phyloP scores from a whole-genome alignment of 1,284 basidiomycete genomes.

The Trichosporon faecale region DNA sequence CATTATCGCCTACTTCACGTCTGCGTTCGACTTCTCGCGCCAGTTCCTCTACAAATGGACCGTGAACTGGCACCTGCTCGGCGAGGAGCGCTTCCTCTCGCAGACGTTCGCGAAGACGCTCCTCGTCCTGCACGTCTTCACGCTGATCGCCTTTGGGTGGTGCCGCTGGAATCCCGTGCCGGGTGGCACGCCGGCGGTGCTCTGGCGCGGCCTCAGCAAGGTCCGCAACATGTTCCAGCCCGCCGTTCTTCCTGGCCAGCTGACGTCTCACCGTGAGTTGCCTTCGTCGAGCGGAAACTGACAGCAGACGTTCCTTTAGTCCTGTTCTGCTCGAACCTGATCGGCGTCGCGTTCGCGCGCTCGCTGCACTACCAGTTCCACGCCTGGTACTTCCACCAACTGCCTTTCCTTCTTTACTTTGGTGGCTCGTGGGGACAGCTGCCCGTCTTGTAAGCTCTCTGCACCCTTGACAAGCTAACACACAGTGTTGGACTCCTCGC shows the following conservation, averaged over 20 bases:
- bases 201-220: constrained; percentile 59
- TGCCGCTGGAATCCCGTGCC: constrained; percentile 66
- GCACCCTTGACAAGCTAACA: constrained; percentile 16
- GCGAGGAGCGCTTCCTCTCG: constrained; percentile 71
- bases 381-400: constrained; percentile 91
- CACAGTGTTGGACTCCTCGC: constrained; percentile 62
- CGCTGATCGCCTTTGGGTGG: constrained; percentile 66
- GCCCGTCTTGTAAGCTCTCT: constrained; percentile 30
- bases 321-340: constrained; percentile 85
- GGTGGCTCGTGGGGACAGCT: constrained; percentile 34
- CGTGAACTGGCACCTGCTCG: constrained; percentile 91
- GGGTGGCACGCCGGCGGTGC: constrained; percentile 61
- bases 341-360: constrained; percentile 89
- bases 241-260: constrained; percentile 10
- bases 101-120: constrained; percentile 62
- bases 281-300: not conserved
- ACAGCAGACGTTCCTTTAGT: constrained; percentile 72
- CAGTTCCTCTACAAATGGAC: constrained; percentile 95
- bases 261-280: constrained; percentile 35
- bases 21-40: constrained; percentile 83
- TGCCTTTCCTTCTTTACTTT: constrained; percentile 68
- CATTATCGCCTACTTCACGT: constrained; percentile 62
- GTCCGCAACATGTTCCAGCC: constrained; percentile 22
- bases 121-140: constrained; percentile 63
- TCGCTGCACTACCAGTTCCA: constrained; percentile 99